Base-by-base conservation (phyloP, 192 early-diverging fungal species). In the Linnemannia elongata region DNA sequence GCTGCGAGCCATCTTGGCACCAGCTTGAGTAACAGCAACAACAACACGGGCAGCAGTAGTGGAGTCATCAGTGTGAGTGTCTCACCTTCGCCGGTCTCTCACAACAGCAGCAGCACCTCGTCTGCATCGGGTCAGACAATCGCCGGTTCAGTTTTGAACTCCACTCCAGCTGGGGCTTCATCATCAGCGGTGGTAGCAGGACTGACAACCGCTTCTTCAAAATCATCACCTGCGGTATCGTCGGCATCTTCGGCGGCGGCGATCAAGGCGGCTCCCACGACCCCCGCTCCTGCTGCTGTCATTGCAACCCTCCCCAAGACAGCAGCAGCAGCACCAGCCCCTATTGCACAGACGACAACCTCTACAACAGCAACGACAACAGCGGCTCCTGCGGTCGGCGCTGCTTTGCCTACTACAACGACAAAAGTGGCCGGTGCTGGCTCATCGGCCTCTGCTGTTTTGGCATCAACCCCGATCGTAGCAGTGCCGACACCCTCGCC, bases 191-290 rank as follows among this genome's bases (percentile, higher is more conserved):
- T 60, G 38, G 41, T 60, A 35, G 27, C 75, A 35, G n/a, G 54
- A 76, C 45, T 24, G 39, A 44, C 75, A 30, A 6, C 75, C 8
- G 27, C 57, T 63, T 27, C 49, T 55, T 36, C 42, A 55, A 75
- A 47, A 45, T 39, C 76, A 52, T 68, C n/a, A 33, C 18, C 76
- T 30, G 33, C 35, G 71, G 22, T n/a, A n/a, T 22, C 71, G 39
- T 42, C 71, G 39, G 41, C 72, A 73, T 30, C 42, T n/a, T 30
- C 42, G 38, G 44, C 44, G 73, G 80, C 39, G 42, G 36, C 81
- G 17, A 72, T 75, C 0, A 75, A 75, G 38, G 45, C 74, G n/a
- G 63, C 69, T 8, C 70, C 69, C 10, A 54, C 75, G 6, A 75
- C 68, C 44, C 75, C 81, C n/a, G 55, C 69, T 1, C 17, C 74